Base-by-base conservation (phyloP, 2,329 filamentous ascomycete species). In the Mollisiaceae sp. region DNA sequence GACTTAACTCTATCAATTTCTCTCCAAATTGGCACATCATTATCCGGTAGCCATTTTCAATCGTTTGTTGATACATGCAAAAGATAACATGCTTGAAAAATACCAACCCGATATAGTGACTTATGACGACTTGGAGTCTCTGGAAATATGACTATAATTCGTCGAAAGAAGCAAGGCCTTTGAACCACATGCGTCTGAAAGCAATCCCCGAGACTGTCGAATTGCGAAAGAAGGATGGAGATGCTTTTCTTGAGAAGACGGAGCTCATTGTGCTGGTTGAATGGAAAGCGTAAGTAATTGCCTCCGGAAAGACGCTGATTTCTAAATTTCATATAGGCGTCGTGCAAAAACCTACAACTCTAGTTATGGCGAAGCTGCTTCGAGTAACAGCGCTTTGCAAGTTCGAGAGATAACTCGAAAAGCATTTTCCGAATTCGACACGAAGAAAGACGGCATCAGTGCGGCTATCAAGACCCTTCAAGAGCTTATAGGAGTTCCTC, bases 241-340 rank as follows among this genome's bases (percentile, higher is more conserved):
- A 39, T 24, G 55, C 55, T 12, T 57, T 57, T 18, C 15, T 57
- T 36, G 35, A 57, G 32, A 57, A 57, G 32, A 11, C 55, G 5
- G 55, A 57, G 27, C 22, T 57, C 2, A 4, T 57, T 35, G 55
- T 57, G 1, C 55, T 57, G 8, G 35, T 57, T 18, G 55, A 57
- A 57, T 57, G 32, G 55, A 57, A 32, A 39, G 55, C 55, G 55
- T 57, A 57, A 57, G 55, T 57, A 18, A 18, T n/a, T 11, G 2
- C 35, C 8, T 38, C 12, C 20, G 14, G 35, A n/a, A 18, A 22
- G n/a, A 38, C 14, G 2, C 5, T 9, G 15, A 9, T 20, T 57
- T 39, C n/a, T 32, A 15, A 55, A 5, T 4, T 24, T 57, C 27
- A 20, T 36, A 38, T 20, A 57, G 55, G 20, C 55, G 36, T 38